phyloP scores from a whole-genome alignment of 805 yeast species.

The Lipomyces lipofer region DNA sequence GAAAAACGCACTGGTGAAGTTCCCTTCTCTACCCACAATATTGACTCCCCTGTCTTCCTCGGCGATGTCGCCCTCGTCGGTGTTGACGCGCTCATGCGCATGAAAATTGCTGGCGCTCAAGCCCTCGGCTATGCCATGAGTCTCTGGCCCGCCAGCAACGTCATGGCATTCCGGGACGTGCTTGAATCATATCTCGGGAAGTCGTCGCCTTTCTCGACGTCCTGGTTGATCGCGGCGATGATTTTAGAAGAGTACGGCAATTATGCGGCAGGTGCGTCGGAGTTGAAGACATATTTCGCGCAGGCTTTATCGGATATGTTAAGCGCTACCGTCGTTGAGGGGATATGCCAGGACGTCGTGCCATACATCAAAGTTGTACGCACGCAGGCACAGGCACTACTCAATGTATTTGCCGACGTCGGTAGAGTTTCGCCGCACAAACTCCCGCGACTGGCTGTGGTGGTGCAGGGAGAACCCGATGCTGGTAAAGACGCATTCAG shows the following conservation, averaged over 20 bases:
- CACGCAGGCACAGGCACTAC: conserved; percentile 80
- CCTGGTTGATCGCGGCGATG: conserved; percentile 68
- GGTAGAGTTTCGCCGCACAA: conserved; percentile 72
- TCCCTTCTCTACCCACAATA: conserved; percentile 47
- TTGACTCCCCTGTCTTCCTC: conserved; percentile 86
- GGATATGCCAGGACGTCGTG: conserved; percentile 76
- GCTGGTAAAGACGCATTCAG: conserved; percentile 95
- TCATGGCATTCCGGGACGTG: conserved; percentile 20
- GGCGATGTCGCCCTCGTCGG: conserved; percentile 92
- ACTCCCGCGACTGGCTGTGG: conserved; percentile 79
- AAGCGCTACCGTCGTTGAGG: conserved; percentile 33
- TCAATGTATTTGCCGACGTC: conserved; percentile 71
- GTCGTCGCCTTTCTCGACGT: conserved; percentile 67
- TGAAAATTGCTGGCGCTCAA: conserved; percentile 71
- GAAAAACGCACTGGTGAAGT: conserved; percentile 14
- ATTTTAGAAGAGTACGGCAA: conserved; percentile 61
- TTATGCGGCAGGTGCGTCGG: conserved; percentile 4
- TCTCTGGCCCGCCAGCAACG: conserved; percentile 24
- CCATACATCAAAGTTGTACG: conserved; percentile 84
- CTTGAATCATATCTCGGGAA: conserved; percentile 12
- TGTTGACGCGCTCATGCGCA: conserved; percentile 65
- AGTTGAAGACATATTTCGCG: conserved; percentile 11
- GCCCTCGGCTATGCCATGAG: conserved; percentile 62
- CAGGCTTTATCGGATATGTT: conserved; percentile 11
- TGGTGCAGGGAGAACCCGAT: conserved; percentile 90